Evolutionary conservation across 2,329 filamentous ascomycete genomes (phyloP).

Genomic region (Colletotrichum coccodes): DNA sequence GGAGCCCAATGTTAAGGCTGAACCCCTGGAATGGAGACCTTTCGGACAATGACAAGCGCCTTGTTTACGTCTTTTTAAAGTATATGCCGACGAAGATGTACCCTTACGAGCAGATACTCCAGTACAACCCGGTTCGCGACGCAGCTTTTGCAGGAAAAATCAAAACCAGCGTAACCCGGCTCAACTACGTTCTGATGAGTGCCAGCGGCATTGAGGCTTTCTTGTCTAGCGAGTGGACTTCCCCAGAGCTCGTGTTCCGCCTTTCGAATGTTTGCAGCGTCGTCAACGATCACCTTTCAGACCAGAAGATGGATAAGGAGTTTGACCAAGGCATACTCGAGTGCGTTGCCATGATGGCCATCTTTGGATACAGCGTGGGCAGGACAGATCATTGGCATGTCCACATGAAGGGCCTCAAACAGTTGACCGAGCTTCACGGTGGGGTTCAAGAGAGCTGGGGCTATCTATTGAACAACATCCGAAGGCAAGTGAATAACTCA

Average conservation of each 20-base stretch:
- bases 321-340: slow-evolving; percentile 40
- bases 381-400: slow-evolving; percentile 50
- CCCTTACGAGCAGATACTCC: slow-evolving; percentile 44
- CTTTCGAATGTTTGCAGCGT: slow-evolving; percentile 39
- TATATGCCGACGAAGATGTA: slow-evolving; percentile 43
- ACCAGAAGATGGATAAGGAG: slow-evolving; percentile 32
- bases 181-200: slow-evolving; percentile 43
- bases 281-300: slow-evolving; percentile 34
- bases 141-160: slow-evolving; percentile 40
- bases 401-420: slow-evolving; percentile 47
- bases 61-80: slow-evolving; percentile 42
- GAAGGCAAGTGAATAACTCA: slow-evolving; percentile 37
- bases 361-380: slow-evolving; percentile 33
- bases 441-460: slow-evolving; percentile 35
- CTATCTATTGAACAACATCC: slow-evolving; percentile 38
- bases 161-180: slow-evolving; percentile 38
- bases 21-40: not conserved
- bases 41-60: slow-evolving; percentile 37
- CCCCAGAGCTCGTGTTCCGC: slow-evolving; percentile 36
- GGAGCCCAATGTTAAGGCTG: not conserved
- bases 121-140: slow-evolving; percentile 42
- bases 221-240: slow-evolving; percentile 28
- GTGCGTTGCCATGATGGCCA: slow-evolving; percentile 44
- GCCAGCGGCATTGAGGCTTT: slow-evolving; percentile 40
- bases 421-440: slow-evolving; percentile 43